Base-by-base conservation (phyloP, 805 yeast species). In the Yarrowia sp. region DNA sequence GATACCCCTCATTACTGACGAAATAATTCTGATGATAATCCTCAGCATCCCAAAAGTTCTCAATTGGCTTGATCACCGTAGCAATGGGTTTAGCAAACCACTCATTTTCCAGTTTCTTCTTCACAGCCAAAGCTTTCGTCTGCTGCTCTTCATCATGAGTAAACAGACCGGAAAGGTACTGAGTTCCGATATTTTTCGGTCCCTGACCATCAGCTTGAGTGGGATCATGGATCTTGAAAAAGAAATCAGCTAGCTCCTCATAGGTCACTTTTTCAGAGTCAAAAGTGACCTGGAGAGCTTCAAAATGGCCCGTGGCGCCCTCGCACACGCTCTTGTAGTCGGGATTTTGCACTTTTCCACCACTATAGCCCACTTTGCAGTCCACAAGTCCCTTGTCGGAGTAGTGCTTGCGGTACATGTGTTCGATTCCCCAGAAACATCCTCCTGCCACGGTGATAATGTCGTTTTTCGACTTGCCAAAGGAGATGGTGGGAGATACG, bases 221-320 rank as follows among this genome's bases (percentile, higher is more conserved):
- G 50, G 98, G 97, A 75, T 92, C 97, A 74, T 92, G 98, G 74
- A 90, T 89, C 71, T 87, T 81, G 78, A 90, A 92, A 78, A 92
- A 92, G 69, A 91, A 89, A 58, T 86, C 90, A 41, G 89, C 76
- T 44, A 92, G 76, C 39, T 88, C 89, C 64, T 76, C 81, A 69
- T 84, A 79, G 3, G 83, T 67, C 1, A 89, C 79, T 15, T 74
- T 68, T 1, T 79, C 67, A 28, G 96, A 96, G 70, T 90, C 91
- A 71, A 83, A 92, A 0, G 92, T 80, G 10, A 92, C 80, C 74
- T 92, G 96, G 22, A 92, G 76, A 6, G 88, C 85, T 74, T 92
- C 98, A 4, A 95, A 96, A 62, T 82, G 84, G 48, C 83, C 80
- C 0, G 97, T 90, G 18, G 79, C 78, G 22, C 93, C 95, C 4